phyloP scores from a whole-genome alignment of 495 filamentous ascomycete species.

The Lasiosphaeris hirsuta region DNA sequence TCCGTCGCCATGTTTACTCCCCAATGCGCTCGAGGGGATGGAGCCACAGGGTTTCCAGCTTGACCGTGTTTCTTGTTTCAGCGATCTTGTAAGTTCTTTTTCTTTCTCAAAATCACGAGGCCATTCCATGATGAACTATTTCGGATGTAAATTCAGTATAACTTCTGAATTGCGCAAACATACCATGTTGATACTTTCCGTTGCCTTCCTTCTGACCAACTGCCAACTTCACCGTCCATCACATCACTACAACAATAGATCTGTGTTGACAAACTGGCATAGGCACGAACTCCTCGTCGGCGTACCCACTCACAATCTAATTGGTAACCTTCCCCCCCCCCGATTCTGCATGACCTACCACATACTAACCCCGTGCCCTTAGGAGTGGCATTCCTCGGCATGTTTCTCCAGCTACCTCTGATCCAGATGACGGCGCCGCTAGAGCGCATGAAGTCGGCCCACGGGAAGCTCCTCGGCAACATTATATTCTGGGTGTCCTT shows the following conservation, averaged over 20 bases:
- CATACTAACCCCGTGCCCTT: slow-evolving; percentile 10
- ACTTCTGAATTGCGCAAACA: too few relatives aligned
- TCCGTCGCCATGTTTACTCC: slow-evolving; percentile 87
- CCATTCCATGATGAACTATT: too few relatives aligned
- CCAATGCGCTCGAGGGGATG: slow-evolving; percentile 81
- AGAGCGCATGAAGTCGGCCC: slow-evolving; percentile 70
- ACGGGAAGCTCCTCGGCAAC: slow-evolving; percentile 78
- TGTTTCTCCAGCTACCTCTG: slow-evolving; percentile 88
- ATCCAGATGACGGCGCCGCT: slow-evolving; percentile 75
- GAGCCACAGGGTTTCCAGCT: slow-evolving; percentile 61
- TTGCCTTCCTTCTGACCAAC: too few relatives aligned
- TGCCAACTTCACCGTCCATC: too few relatives aligned
- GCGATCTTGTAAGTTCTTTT: slow-evolving; percentile 54
- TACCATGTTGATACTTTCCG: too few relatives aligned
- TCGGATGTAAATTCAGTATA: too few relatives aligned
- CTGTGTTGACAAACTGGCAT: too few relatives aligned
- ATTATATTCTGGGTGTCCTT: slow-evolving; percentile 94
- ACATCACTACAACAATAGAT: too few relatives aligned
- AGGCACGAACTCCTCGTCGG: slow-evolving; percentile 86
- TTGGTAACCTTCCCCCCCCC: slow-evolving; percentile 51
- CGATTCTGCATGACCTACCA: not conserved
- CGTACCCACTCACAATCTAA: slow-evolving; percentile 91
- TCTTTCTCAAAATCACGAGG: too few relatives aligned
- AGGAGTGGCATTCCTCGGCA: slow-evolving; percentile 90
- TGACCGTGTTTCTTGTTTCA: slow-evolving; percentile 79